Evolutionary conservation across 1,284 basidiomycete species (phyloP).

Genomic region (Cutaneotrichosporon dermatis): DNA sequence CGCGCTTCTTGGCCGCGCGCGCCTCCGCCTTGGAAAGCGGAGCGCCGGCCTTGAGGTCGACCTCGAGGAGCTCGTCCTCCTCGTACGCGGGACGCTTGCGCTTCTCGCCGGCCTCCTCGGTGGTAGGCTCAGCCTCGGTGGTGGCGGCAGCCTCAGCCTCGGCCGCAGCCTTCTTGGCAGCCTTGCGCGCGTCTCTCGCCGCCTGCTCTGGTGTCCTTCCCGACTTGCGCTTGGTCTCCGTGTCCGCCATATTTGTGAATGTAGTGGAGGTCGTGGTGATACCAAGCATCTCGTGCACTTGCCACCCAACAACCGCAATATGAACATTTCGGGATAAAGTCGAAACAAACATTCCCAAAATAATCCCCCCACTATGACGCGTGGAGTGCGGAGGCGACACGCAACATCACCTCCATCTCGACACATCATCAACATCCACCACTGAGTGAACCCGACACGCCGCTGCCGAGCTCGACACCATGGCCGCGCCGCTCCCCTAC

Average conservation of each 20-base stretch:
- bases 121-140: neutral
- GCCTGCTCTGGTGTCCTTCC: conserved; percentile 41
- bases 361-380: neutral
- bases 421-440: neutral
- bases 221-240: conserved; percentile 54
- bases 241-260: conserved; percentile 23
- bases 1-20: conserved; percentile 43
- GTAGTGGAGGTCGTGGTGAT: neutral
- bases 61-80: conserved; percentile 39
- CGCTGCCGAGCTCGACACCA: neutral
- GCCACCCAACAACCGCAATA: neutral
- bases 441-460: neutral
- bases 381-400: neutral
- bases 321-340: conserved; percentile 17
- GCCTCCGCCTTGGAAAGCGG: conserved; percentile 48
- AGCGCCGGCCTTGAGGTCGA: conserved; percentile 43
- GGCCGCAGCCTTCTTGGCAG: conserved; percentile 24
- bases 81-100: conserved; percentile 24
- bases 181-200: conserved; percentile 40
- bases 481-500: conserved; percentile 39
- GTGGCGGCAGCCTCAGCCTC: conserved; percentile 6
- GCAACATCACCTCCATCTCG: neutral
- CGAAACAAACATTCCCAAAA: neutral
- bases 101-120: conserved; percentile 12
- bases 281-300: neutral